Evolutionary conservation across 306 rosid species (phyloP).

Genomic region (Castanospermum australe): DNA sequence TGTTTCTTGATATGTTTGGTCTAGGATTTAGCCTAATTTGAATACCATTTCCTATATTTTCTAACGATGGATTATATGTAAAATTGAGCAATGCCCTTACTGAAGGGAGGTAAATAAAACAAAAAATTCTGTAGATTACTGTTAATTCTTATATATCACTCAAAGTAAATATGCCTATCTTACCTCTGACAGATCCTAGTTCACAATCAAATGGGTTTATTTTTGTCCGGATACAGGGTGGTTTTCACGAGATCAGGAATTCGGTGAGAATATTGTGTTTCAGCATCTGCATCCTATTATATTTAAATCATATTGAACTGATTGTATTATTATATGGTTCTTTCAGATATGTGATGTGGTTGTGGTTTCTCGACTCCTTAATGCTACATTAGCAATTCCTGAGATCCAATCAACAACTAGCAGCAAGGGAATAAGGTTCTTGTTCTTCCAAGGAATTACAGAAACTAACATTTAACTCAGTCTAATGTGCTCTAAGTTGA

Average conservation of each 20-base stretch:
- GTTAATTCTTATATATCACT: background rate
- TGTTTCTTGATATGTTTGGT: background rate
- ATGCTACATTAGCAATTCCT: constrained; percentile 91
- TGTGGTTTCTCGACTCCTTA: constrained; percentile 78
- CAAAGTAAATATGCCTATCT: background rate
- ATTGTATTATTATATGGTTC: constrained; percentile 22
- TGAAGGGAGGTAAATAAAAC: background rate
- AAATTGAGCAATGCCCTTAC: background rate
- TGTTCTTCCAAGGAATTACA: constrained; percentile 14
- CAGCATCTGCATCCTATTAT: background rate
- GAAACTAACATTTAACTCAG: constrained; percentile 6
- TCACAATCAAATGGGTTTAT: constrained; percentile 83
- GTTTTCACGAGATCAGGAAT: constrained; percentile 91
- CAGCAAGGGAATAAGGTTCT: constrained; percentile 96
- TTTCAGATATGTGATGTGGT: constrained; percentile 91
- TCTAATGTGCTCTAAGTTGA: no score
- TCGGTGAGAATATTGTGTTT: constrained; percentile 63
- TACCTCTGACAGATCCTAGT: constrained; percentile 58
- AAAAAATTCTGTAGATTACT: background rate
- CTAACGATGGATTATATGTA: background rate
- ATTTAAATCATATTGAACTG: constrained; percentile 27
- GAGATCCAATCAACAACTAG: constrained; percentile 96
- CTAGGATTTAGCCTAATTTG: constrained; percentile 19
- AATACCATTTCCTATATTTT: background rate
- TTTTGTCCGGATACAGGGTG: constrained; percentile 97